Evolutionary conservation across 371 early-diverging fungal genomes (phyloP), one percentile per base, ranked within the genome.

Genomic region (Syncephalis fuscata): DNA sequence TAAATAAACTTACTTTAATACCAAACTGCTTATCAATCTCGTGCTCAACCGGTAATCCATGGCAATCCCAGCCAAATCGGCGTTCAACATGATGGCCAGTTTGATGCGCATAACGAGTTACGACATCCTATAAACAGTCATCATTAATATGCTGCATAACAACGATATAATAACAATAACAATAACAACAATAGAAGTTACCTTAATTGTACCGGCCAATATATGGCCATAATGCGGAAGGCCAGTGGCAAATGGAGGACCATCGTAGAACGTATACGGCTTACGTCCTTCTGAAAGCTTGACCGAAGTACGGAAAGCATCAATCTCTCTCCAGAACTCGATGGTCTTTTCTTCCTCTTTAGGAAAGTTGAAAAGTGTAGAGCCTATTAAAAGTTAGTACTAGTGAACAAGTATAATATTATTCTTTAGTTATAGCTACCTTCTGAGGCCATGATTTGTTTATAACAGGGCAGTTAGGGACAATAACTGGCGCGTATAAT

Each of bases 171-270:
- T 17, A 14, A 38, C 15, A 16, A 25, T 15, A 14, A 10, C 7
- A 48, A 37, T 17, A 4, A 5, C 3, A 17, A 19, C 21, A 45
- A 19, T 8, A 38, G 11, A 3, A 40, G 39, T 50, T 53, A 82
- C 83, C 81, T 99, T 99, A 71, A 99, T 97, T 53, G 99, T 98
- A 57, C 99, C 99, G 38, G 96, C 92, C 19, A 99, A 79, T 74
- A 99, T 79, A 61, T 99, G 99, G 45, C 99, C 99, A 65, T 99
- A 99, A 66, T 99, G 99, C 41, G 99, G 99, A 56, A 99, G 78
- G 44, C 99, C 99, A 15, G 99, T 99, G 46, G 99, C 99, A 66
- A 99, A 99, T 21, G 99, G 99, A 42, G 99, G 99, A 11, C 99
- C 99, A 67, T 98, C 99, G 66, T 93, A 99, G 71, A 99, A 99